phyloP scores from a whole-genome alignment of 1,284 basidiomycete species.

The Ceratobasidium sp. region DNA sequence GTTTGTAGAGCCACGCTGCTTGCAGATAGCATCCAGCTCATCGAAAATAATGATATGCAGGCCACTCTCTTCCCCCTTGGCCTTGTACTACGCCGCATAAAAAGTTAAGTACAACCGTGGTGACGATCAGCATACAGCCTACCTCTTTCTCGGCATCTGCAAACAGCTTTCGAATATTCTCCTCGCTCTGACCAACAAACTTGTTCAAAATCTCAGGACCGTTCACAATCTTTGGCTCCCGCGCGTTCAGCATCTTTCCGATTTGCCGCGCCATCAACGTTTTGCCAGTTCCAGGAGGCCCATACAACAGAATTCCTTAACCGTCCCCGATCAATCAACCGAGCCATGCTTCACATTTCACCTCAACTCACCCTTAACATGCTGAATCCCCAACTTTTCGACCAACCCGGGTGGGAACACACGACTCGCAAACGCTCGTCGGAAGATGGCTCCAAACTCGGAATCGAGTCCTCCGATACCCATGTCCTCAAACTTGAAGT shows the following conservation, averaged over 20 bases:
- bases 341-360: not conserved
- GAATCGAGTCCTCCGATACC: constrained; percentile 97
- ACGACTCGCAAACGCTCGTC: constrained; percentile 96
- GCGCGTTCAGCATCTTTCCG: constrained; percentile 98
- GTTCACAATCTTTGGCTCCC: constrained; percentile 98
- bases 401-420: constrained; percentile 97
- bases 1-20: constrained; percentile 91
- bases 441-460: constrained; percentile 97
- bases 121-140: constrained; percentile 43
- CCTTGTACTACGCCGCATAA: constrained; percentile 77
- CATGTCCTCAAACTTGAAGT: constrained; percentile 99
- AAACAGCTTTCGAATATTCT: constrained; percentile 98
- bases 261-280: constrained; percentile 98
- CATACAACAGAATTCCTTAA: constrained; percentile 91
- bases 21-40: constrained; percentile 98
- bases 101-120: constrained; percentile 2
- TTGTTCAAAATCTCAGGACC: constrained; percentile 98
- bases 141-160: constrained; percentile 98
- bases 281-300: constrained; percentile 98
- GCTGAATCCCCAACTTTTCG: constrained; percentile 97
- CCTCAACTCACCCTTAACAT: constrained; percentile 83
- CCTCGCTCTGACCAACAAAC: constrained; percentile 97
- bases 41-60: constrained; percentile 99
- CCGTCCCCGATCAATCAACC: not conserved
- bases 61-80: constrained; percentile 97